phyloP scores from a whole-genome alignment of 176 grass and related monocot species.

The Pontederia crassipes region DNA sequence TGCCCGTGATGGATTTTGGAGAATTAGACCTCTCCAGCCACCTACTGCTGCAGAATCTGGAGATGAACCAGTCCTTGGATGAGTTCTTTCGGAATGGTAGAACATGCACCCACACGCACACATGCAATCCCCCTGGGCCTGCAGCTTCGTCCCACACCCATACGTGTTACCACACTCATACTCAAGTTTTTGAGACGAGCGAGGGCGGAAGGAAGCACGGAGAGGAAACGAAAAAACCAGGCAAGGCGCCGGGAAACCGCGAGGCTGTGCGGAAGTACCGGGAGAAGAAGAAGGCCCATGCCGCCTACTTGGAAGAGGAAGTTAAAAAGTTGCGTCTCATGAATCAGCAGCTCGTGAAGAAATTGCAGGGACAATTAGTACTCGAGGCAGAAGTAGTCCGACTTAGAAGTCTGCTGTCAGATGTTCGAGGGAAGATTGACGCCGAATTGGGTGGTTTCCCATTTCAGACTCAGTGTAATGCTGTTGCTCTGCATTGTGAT shows the following conservation, averaged over 20 bases:
- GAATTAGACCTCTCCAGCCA: conserved; percentile 53
- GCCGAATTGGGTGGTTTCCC: conserved; percentile 34
- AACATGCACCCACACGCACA: conserved; percentile 67
- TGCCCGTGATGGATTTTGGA: conserved; percentile 50
- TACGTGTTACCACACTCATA: conserved; percentile 69
- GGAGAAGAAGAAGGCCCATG: conserved; percentile 88
- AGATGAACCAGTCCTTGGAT: conserved; percentile 45
- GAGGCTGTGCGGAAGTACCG: conserved; percentile 92
- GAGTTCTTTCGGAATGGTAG: conserved; percentile 43
- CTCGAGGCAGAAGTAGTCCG: conserved; percentile 64
- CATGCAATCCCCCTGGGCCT: conserved; percentile 39
- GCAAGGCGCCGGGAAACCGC: conserved; percentile 49
- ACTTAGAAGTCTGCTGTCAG: conserved; percentile 41
- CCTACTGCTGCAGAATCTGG: conserved; percentile 39
- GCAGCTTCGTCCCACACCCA: conserved; percentile 42
- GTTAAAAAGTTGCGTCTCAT: conserved; percentile 42
- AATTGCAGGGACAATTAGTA: conserved; percentile 43
- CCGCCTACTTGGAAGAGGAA: conserved; percentile 73
- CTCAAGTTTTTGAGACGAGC: conserved; percentile 32
- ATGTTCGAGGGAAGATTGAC: conserved; percentile 65
- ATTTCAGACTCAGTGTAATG: conserved; percentile 34
- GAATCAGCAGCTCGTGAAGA: conserved; percentile 76
- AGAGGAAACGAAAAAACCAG: conserved; percentile 30
- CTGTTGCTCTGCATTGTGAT: conserved; percentile 20
- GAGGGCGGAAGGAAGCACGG: conserved; percentile 11